Percentiles rank a stretch among this genome's conserved stretches.
phyloP scores from a whole-genome alignment of 2,329 filamentous ascomycete genomes.

The Xylaria sp. region DNA sequence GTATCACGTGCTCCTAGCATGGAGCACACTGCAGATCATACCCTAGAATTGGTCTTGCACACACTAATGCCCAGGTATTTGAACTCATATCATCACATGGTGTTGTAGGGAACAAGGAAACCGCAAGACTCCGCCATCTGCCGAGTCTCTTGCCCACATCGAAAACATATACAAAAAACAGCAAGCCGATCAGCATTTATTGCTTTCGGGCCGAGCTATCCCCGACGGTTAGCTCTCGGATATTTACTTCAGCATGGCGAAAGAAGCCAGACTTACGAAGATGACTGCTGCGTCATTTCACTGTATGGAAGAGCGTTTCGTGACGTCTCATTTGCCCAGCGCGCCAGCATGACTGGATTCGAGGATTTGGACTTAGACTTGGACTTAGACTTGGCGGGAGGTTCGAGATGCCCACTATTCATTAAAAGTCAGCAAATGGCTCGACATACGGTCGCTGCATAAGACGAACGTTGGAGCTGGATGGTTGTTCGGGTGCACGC shows the following conservation, averaged over 20 bases:
- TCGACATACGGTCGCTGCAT: constrained; percentile 1
- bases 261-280: constrained; percentile 16
- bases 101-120: constrained; percentile 16
- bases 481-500: constrained; percentile 17
- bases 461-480: constrained; percentile 21
- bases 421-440: constrained; percentile 19
- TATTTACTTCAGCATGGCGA: not conserved
- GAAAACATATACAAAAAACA: constrained; percentile 22
- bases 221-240: constrained; percentile 14
- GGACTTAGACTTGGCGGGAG: constrained; percentile 5
- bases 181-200: constrained; percentile 9
- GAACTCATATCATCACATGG: constrained; percentile 11
- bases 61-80: constrained; percentile 1
- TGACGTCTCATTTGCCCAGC: constrained; percentile 25
- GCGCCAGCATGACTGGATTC: constrained; percentile 23
- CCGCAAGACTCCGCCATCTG: not conserved
- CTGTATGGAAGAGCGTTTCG: constrained; percentile 24
- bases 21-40: constrained; percentile 4
- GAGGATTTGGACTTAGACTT: constrained; percentile 4
- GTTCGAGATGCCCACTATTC: constrained; percentile 18
- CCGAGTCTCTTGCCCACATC: constrained; percentile 10
- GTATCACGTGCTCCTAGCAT: constrained; percentile 8
- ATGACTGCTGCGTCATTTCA: constrained; percentile 26
- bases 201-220: constrained; percentile 18
- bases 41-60: not conserved